Percentiles rank a stretch among this genome's conserved stretches.
These are phyloP conservation scores for Trichoderma aggressivum DNA, from an alignment of 2,329 filamentous ascomycete genomes.

Conservation along the genomic window DNA sequence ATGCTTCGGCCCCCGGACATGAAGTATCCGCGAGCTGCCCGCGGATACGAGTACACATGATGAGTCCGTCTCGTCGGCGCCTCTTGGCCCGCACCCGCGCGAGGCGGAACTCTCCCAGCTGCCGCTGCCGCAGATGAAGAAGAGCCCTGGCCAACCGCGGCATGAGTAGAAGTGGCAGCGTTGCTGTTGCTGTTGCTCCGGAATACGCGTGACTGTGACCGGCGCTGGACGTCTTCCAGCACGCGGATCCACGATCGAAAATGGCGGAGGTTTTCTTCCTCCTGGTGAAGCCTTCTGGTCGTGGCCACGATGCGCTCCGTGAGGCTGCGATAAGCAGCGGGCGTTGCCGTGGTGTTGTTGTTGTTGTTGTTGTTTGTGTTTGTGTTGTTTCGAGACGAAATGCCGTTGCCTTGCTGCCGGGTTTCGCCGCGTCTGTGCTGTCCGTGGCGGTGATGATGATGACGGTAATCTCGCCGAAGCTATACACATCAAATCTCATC, in stretches of 20 bases:
- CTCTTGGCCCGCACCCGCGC: not conserved
- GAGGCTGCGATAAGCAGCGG: not conserved
- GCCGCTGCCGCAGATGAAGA: not conserved
- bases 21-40: not conserved
- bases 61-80: not conserved
- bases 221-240: not conserved
- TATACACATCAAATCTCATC: not conserved
- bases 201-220: not conserved
- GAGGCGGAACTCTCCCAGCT: not conserved
- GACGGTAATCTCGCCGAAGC: not conserved
- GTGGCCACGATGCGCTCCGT: not conserved
- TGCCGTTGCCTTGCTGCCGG: not conserved
- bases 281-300: not conserved
- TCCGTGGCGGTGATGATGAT: not conserved
- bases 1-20: slow-evolving; percentile 14
- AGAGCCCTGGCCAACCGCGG: not conserved
- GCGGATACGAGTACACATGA: not conserved
- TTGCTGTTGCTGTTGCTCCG: not conserved
- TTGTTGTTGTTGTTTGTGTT: not conserved
- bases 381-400: not conserved
- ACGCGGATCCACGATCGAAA: slow-evolving; percentile 1
- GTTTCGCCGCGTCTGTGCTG: not conserved
- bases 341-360: not conserved
- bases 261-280: not conserved
- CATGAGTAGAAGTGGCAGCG: not conserved